Evolutionary conservation across 2,329 filamentous ascomycete species (phyloP), one percentile per base, ranked within the genome.

Genomic region (Neopestalotiopsis sp.): DNA sequence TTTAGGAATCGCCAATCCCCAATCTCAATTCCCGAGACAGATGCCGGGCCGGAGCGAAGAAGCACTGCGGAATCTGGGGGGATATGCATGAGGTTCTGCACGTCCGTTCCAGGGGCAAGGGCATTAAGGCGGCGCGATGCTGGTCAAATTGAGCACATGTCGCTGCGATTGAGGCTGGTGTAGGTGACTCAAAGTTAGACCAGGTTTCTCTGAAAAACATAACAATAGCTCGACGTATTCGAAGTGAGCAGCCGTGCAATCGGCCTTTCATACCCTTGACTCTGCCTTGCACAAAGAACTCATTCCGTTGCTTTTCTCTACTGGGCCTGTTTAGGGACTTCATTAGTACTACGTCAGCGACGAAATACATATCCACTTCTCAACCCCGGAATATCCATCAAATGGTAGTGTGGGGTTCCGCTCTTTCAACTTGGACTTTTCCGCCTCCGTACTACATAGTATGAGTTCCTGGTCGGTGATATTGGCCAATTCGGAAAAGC

Each of bases 401-500:
- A 52, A 7, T 52, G n/a, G 45, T n/a, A 52, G n/a, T 52, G 45
- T 52, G 45, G 17, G 45, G 45, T 38, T 38, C 34, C 10, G 45
- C 17, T 52, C 17, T n/a, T 17, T 52, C 45, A 52, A 52, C 34
- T 38, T 38, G 10, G 45, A 52, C 45, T 52, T n/a, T n/a, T 52
- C 45, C 45, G 17, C n/a, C 17, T n/a, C 45, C 45, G 7, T 52
- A n/a, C 45, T 52, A 28, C 24, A 28, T 28, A 28, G 24, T 28
- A 20, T 52, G 45, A 17, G 45, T 52, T 28, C 45, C 45, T 52
- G 45, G 45, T 52, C 45, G 45, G 45, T 52, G 45, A 52, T 52
- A 20, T 52, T 52, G 45, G 45, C 45, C n/a, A 52, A 52, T 52
- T 52, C 45, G 45, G 45, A 52, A 52, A 52, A 52, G 57, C 57